Conservation (phyloP, 768 basidiomycete genomes). For the Collybia sordida region DNA sequence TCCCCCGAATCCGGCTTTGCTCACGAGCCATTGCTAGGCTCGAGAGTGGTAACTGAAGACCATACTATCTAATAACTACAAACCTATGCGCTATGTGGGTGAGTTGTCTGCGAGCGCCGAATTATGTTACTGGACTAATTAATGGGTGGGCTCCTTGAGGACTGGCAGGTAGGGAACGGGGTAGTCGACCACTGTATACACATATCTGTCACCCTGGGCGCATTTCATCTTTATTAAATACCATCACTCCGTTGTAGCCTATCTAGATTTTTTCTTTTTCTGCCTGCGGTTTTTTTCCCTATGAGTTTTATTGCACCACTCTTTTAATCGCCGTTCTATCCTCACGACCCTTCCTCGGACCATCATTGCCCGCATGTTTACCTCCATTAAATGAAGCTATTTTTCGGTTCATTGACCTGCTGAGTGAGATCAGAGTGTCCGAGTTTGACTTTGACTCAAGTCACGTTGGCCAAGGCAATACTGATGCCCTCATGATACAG, state of each 20-base stretch:
- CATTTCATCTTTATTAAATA: constrained; percentile 12
- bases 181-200: neutral
- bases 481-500: no score
- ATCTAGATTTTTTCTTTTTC: constrained; percentile 25
- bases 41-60: constrained; percentile 20
- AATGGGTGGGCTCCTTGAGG: neutral
- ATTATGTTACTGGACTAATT: neutral
- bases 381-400: no score
- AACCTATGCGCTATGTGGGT: constrained; percentile 14
- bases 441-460: no score
- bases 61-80: constrained; percentile 8
- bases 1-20: constrained; percentile 41
- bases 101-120: constrained; percentile 5
- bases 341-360: neutral
- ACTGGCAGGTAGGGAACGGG: constrained; percentile 5
- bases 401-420: no score
- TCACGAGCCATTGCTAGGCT: constrained; percentile 36
- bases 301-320: neutral
- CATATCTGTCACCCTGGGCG: constrained; percentile 8
- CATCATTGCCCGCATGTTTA: neutral
- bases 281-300: constrained; percentile 11
- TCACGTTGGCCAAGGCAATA: no score
- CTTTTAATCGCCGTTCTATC: neutral
- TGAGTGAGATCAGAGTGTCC: no score
- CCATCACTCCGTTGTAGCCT: constrained; percentile 27